Base-by-base conservation (phyloP, 2,329 filamentous ascomycete species). In the Sporothrix variecibatus region DNA sequence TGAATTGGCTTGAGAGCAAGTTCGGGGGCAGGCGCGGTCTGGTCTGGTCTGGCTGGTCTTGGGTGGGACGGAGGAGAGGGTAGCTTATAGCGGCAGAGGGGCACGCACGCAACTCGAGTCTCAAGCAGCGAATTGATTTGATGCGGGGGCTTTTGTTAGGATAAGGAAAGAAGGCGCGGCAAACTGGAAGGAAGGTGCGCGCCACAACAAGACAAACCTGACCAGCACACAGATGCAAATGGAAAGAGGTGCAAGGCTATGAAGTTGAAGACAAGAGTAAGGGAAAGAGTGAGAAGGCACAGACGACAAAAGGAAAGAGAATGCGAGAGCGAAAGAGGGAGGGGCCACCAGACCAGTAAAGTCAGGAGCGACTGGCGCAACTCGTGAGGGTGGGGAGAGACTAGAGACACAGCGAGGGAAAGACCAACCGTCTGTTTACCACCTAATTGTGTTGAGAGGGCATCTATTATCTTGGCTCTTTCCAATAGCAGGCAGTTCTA, bases 11-110 rank as follows among this genome's bases (percentile, higher is more conserved):
- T 8, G 40, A 68, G 65, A 51, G 65, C 26, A 56, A 20, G 40
- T 26, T 49, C 26, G 65, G 40, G 38, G 62, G n/a, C 15, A 67
- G 64, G 60, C 12, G 20, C n/a, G 38, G 38, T 56, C 51, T 31
- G 56, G 23, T 56, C 23, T 9, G 34, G 34, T 8, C 34, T 34
- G 34, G 34, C 34, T 34, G 34, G 34, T 34, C 34, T 20, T 69
- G 20, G 46, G 46, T 53, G 28, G 67, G 46, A 38, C 26, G 67
- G n/a, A 4, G 3, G 43, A 53, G 56, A 31, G 23, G 56, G 51
- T 28, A 56, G 65, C 65, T 68, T 68, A 68, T 68, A 34, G 40
- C 40, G 64, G 23, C 64, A 67, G 64, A 67, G 64, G 64, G 64
- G 64, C 64, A 64, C 60, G 58, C 58, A 49, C 15, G 43, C 43